Base-by-base conservation (phyloP, 169 alveolate species). In the Plasmodium blacklocki region DNA sequence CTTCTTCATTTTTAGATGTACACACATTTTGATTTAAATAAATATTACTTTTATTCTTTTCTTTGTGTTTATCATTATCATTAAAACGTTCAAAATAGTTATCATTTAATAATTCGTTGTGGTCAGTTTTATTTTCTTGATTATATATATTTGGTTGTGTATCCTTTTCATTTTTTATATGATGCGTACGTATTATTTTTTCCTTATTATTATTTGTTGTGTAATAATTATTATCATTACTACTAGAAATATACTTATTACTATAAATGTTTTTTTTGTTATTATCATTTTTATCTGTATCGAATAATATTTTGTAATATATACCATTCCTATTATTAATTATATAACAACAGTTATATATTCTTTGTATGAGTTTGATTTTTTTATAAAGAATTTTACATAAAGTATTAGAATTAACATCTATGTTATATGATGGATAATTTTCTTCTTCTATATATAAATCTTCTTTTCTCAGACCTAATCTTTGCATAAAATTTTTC, bases 401-500 rank as follows among this genome's bases (percentile, higher is more conserved):
- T 5, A 72, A 29, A 12, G 50, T 62, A 54, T 86, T 56, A 1
- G 92, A 67, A 86, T 86, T 86, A 62, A 50, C 62, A 59, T 29
- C 49, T 6, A 73, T 18, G 47, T 73, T 72, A 62, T 86, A 86
- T 2, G 73, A 23, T 12, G 85, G 32, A 71, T 60, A 43, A 62
- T 86, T 72, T 73, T 86, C 92, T 19, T 86, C 71, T 4, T 86
- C 73, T 14, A 71, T 18, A 60, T 60, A 60, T 12, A 72, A 68
- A 29, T 86, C 92, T 66, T 86, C 76, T 39, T 67, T 64, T 54
- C 60, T 86, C 15, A 64, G 60, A 9, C 92, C 92, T 18, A 72
- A 45, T 4, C 67, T 52, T 2, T 59, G 39, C 32, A 73, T 60
- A 86, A 60, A 59, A 50, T 72, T 72, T 86, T 86, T 86, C 29